phyloP scores from a whole-genome alignment of 371 early-diverging fungal genomes.

The Lichtheimia ramosa region DNA sequence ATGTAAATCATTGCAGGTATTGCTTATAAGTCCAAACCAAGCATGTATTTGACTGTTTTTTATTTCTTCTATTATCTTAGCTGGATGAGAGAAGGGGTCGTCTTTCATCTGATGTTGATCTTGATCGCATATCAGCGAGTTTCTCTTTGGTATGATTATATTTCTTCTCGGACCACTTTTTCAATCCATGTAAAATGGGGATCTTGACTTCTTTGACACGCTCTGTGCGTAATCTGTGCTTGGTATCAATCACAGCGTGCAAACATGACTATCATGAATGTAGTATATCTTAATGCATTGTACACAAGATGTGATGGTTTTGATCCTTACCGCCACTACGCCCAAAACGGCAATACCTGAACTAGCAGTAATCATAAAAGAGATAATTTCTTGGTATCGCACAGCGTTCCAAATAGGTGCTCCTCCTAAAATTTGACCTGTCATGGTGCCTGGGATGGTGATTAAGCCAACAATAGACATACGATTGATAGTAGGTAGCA shows the following conservation, averaged over 20 bases:
- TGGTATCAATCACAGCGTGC: conserved; percentile 49
- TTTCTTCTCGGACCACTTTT: neutral
- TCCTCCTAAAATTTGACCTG: conserved; percentile 85
- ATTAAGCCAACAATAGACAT: conserved; percentile 86
- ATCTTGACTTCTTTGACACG: conserved; percentile 24
- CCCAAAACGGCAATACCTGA: conserved; percentile 59
- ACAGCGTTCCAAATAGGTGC: conserved; percentile 76
- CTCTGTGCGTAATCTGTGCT: conserved; percentile 54
- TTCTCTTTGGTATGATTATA: neutral
- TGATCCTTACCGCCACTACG: conserved; percentile 46
- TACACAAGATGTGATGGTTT: neutral
- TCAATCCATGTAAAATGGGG: conserved; percentile 1
- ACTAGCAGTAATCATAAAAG: conserved; percentile 74
- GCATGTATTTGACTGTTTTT: neutral
- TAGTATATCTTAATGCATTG: neutral
- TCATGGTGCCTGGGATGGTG: conserved; percentile 84
- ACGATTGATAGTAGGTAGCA: conserved; percentile 79
- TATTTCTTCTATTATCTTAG: neutral
- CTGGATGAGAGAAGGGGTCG: conserved; percentile 1
- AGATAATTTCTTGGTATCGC: conserved; percentile 74
- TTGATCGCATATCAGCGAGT: neutral
- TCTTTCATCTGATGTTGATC: neutral
- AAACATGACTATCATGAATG: conserved; percentile 38
- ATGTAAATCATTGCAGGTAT: no score
- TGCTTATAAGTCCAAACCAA: no score